These are phyloP conservation scores for Circinella minor DNA, from an alignment of 371 early-diverging fungal species.

Conservation along the genomic window DNA sequence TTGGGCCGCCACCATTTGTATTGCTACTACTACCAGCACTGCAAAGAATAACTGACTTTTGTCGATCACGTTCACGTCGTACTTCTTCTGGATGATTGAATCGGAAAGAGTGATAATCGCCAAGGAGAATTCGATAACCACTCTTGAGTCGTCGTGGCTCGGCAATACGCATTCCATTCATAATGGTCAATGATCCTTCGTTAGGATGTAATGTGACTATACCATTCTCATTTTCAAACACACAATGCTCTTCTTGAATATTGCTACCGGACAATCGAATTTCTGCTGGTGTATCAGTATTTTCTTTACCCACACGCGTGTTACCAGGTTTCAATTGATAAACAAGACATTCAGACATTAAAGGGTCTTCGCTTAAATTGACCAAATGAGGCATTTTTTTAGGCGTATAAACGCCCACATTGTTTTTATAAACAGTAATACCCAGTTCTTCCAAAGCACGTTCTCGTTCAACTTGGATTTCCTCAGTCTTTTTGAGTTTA, in stretches of 20 bases:
- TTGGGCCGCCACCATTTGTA: slow-evolving; percentile 51
- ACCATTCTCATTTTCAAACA: slow-evolving; percentile 72
- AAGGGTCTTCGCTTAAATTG: slow-evolving; percentile 90
- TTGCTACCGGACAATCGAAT: slow-evolving; percentile 76
- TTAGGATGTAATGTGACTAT: slow-evolving; percentile 69
- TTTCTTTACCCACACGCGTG: slow-evolving; percentile 74
- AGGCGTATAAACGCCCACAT: slow-evolving; percentile 84
- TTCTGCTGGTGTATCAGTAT: slow-evolving; percentile 51
- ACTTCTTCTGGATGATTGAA: slow-evolving; percentile 90
- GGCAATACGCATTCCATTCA: slow-evolving; percentile 75
- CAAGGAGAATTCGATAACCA: slow-evolving; percentile 86
- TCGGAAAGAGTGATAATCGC: slow-evolving; percentile 81
- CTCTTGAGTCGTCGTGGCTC: slow-evolving; percentile 67
- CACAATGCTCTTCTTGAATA: slow-evolving; percentile 77
- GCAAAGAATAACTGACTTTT: slow-evolving; percentile 28
- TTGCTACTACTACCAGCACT: slow-evolving; percentile 17
- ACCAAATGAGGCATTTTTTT: slow-evolving; percentile 87
- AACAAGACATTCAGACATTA: slow-evolving; percentile 89
- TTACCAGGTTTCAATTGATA: slow-evolving; percentile 84
- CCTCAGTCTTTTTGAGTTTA: slow-evolving; percentile 77
- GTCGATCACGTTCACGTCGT: slow-evolving; percentile 68
- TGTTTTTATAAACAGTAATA: slow-evolving; percentile 75
- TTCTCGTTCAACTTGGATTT: slow-evolving; percentile 77
- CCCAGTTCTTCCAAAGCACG: slow-evolving; percentile 81
- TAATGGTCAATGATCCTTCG: slow-evolving; percentile 66